Base-by-base conservation (phyloP, 1,139 yeast genomes). In the Protomyces macrosporus region DNA sequence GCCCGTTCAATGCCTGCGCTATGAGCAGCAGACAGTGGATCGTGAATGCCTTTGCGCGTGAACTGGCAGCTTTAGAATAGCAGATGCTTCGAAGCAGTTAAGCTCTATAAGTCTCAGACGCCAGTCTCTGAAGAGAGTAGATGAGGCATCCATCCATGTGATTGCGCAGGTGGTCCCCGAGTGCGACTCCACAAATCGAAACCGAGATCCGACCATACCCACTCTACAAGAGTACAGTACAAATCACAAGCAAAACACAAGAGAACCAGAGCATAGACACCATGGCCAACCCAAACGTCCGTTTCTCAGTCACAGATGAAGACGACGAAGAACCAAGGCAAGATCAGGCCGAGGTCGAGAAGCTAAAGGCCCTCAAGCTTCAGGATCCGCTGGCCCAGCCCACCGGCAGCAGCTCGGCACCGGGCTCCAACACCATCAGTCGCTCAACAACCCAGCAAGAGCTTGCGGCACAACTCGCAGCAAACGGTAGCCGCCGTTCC, bases 301-400 rank as follows among this genome's bases (percentile, higher is more conserved):
- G 62, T 34, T 58, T 58, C 45, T 33, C 62, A 2, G 36, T 58
- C 30, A 45, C 51, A 39, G 62, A 58, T 9, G 62, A 58, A 6
- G 62, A 58, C 23, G 62, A 58, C 30, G 37, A 33, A 9, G 56
- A 52, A 6, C 53, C 62, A 32, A 45, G 35, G 16, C 62, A 58
- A 16, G 62, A 58, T 14, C 62, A 56, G 2, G 56, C 23, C 7
- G 62, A 58, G 30, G 42, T 58, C 40, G 51, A 55, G 16, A 58
- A 58, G 36, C 56, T 58, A 23, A 37, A 40, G 5, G 54, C 51
- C 34, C 12, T 58, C 35, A 42, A 50, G 5, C 35, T 58, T 3
- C 36, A 37, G 6, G 56, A 45, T 23, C 51, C 48, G 6, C 23
- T 33, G 5, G 53, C 45, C 6, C 36, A 51, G 14, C 30, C 35